phyloP scores from a whole-genome alignment of 306 rosid species.

The Rosa chinensis region DNA sequence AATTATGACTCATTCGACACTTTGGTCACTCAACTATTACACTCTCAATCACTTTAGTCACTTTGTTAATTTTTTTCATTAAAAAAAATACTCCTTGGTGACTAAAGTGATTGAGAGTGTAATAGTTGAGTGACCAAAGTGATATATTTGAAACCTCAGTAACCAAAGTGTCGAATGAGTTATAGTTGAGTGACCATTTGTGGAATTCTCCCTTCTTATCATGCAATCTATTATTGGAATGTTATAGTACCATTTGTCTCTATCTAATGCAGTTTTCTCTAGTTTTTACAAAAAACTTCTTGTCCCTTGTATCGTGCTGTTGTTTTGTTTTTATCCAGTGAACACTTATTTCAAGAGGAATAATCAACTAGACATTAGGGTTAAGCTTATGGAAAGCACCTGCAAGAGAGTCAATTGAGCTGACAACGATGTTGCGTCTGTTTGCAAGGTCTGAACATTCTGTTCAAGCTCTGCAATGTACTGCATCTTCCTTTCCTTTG shows the following conservation, averaged over 20 bases:
- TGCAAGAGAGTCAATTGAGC: slow-evolving; percentile 89
- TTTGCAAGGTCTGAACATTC: slow-evolving; percentile 91
- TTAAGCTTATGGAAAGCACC: slow-evolving; percentile 42
- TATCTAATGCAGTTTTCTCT: background rate
- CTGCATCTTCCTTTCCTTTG: slow-evolving; percentile 98
- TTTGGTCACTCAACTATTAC: too few relatives aligned
- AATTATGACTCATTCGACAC: too few relatives aligned
- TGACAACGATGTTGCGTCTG: slow-evolving; percentile 91
- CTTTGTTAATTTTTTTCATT: too few relatives aligned
- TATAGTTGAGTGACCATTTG: too few relatives aligned
- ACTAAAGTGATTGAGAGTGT: too few relatives aligned
- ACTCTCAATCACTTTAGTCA: too few relatives aligned
- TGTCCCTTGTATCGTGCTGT: background rate
- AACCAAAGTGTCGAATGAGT: too few relatives aligned
- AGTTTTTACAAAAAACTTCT: background rate
- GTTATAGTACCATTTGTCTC: background rate
- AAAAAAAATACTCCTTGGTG: too few relatives aligned
- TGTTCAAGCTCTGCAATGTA: slow-evolving; percentile 94
- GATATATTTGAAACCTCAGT: too few relatives aligned
- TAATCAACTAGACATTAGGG: background rate
- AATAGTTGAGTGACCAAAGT: too few relatives aligned
- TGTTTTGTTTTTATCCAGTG: background rate
- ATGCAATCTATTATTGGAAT: background rate
- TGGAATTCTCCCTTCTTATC: background rate
- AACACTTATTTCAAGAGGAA: background rate